Evolutionary conservation across 495 filamentous ascomycete genomes (phyloP).

Genomic region (Sordaria brevicollis): DNA sequence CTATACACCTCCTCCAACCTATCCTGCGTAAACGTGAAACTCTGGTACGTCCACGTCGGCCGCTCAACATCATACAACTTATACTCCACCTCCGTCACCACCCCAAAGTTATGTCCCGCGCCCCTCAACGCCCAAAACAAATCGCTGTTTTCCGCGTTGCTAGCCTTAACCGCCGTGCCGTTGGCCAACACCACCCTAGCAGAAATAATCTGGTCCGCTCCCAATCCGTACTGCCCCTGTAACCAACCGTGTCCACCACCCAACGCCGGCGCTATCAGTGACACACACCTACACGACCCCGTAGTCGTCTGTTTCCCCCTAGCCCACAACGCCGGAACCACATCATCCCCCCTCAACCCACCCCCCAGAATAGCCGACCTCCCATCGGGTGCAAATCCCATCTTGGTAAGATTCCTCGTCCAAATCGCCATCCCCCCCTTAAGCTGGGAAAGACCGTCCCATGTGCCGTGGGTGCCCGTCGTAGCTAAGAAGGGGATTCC

Average conservation of each 20-base stretch:
- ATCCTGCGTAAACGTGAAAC: slow-evolving; percentile 33
- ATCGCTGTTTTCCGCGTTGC: slow-evolving; percentile 24
- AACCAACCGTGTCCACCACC: slow-evolving; percentile 52
- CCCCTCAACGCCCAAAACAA: slow-evolving; percentile 49
- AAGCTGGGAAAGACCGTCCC: slow-evolving; percentile 27
- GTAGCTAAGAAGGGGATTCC: slow-evolving; percentile 40
- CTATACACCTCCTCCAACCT: slow-evolving; percentile 42
- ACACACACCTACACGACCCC: slow-evolving; percentile 44
- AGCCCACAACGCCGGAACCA: slow-evolving; percentile 22
- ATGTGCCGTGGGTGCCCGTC: slow-evolving; percentile 35
- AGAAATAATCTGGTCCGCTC: slow-evolving; percentile 44
- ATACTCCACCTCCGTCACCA: slow-evolving; percentile 38
- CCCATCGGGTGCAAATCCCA: slow-evolving; percentile 30
- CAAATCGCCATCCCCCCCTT: slow-evolving; percentile 37
- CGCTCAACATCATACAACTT: slow-evolving; percentile 37
- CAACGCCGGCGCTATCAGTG: slow-evolving; percentile 39
- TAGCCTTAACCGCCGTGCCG: slow-evolving; percentile 32
- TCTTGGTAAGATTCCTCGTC: slow-evolving; percentile 29
- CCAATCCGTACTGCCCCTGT: slow-evolving; percentile 47
- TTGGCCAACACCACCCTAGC: slow-evolving; percentile 45
- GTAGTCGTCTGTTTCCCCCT: slow-evolving; percentile 33
- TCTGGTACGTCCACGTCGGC: slow-evolving; percentile 27
- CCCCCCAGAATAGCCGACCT: slow-evolving; percentile 39
- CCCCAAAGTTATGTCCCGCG: slow-evolving; percentile 54
- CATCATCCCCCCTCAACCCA: slow-evolving; percentile 24